Percentiles rank a stretch among this genome's conserved stretches.
These are phyloP conservation scores for Fusarium secorum DNA, from an alignment of 2,329 filamentous ascomycete genomes.

Conservation along the genomic window DNA sequence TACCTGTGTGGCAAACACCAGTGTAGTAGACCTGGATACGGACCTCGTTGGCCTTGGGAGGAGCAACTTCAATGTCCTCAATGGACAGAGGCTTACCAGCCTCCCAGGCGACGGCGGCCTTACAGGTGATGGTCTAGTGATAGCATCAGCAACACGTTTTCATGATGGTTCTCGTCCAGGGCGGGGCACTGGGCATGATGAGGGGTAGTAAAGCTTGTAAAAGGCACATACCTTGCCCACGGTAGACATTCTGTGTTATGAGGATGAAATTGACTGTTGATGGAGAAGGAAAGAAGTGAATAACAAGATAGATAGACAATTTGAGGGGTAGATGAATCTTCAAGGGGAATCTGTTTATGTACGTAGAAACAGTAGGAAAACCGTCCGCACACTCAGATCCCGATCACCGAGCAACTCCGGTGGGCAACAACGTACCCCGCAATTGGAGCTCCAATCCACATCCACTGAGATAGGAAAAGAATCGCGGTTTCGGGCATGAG, in stretches of 20 bases:
- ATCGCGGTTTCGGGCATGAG: slow-evolving; percentile 23
- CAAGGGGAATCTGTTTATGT: slow-evolving; percentile 37
- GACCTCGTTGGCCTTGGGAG: slow-evolving; percentile 91
- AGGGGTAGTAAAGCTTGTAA: slow-evolving; percentile 23
- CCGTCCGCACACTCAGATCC: slow-evolving; percentile 35
- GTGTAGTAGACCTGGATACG: slow-evolving; percentile 98
- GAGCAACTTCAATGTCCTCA: slow-evolving; percentile 91
- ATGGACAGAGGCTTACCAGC: slow-evolving; percentile 87
- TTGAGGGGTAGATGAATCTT: slow-evolving; percentile 24
- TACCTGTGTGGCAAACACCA: slow-evolving; percentile 97
- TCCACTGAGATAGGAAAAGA: slow-evolving; percentile 37
- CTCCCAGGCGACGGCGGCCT: slow-evolving; percentile 98
- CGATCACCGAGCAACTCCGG: slow-evolving; percentile 44
- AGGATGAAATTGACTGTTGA: slow-evolving; percentile 26
- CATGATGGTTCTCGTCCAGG: slow-evolving; percentile 18
- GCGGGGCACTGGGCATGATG: slow-evolving; percentile 35
- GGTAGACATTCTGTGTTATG: slow-evolving; percentile 53
- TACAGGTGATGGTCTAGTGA: slow-evolving; percentile 87
- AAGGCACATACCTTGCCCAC: slow-evolving; percentile 58
- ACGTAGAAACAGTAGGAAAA: slow-evolving; percentile 33
- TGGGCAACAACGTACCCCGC: slow-evolving; percentile 37
- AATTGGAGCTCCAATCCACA: slow-evolving; percentile 41
- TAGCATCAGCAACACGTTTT: slow-evolving; percentile 26
- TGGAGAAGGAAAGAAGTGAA: slow-evolving; percentile 16
- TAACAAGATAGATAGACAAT: slow-evolving; percentile 19